Base-by-base conservation (phyloP, 129 eudicot genomes). In the Flaveria ramosissima region DNA sequence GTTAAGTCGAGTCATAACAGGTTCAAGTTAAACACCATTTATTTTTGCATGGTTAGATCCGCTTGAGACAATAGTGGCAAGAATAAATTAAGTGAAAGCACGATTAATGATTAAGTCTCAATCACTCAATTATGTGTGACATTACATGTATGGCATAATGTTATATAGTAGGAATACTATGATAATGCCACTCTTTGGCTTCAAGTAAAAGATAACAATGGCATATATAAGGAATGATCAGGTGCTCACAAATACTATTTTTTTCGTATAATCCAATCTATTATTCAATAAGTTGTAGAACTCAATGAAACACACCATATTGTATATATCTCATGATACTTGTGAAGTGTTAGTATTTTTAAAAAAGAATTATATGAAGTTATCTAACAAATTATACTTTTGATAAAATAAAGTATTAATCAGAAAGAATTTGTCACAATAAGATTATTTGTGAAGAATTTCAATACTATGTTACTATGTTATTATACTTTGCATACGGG, bases 31-130 rank as follows among this genome's bases (percentile, higher is more conserved):
- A 4, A 3, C 36, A 30, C 5, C 4, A 3, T 30, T 12, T 42
- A 42, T 7, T 42, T 42, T 42, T 42, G 46, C 46, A 42, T 30
- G 11, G 11, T 7, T 42, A 42, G 46, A 42, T 42, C 2, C 0
- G 11, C 11, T 42, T 24, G 16, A 24, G 39, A 60, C 32, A 8
- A 13, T 24, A 21, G n/a, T 60, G 36, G 11, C 36, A 60, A 23
- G 0, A 60, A 60, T 60, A 53, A 60, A 60, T 60, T 24, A 60
- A 23, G 66, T 60, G 66, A 60, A 24, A 60, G 39, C 66, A 60
- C 36, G n/a, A n/a, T n/a, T n/a, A 60, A 60, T 60, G 41, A 60
- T 60, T 24, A 23, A 60, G 66, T 20, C 39, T 23, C 41, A 60
- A 60, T 60, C 12, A 24, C 41, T 59, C 39, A 59, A 59, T 20